Evolutionary conservation across 2,329 filamentous ascomycete genomes (phyloP).

Genomic region (Biscogniauxia marginata): DNA sequence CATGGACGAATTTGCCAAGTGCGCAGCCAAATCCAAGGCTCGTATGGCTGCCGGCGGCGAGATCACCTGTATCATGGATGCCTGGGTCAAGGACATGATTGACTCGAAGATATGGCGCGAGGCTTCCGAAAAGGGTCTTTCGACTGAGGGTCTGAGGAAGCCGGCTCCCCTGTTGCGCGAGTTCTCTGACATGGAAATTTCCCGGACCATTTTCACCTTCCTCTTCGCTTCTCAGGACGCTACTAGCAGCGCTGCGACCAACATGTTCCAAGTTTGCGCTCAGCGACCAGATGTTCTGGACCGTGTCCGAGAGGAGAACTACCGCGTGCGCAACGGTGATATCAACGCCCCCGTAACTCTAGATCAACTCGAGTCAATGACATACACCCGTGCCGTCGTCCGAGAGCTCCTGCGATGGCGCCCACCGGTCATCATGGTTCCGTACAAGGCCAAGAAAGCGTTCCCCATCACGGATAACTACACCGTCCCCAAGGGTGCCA

Average conservation of each 20-base stretch:
- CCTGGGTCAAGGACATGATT: constrained; percentile 86
- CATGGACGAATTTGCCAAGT: constrained; percentile 83
- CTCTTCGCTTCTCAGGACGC: constrained; percentile 97
- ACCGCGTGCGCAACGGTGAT: constrained; percentile 73
- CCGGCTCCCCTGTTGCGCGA: constrained; percentile 78
- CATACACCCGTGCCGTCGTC: constrained; percentile 88
- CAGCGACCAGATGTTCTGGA: constrained; percentile 91
- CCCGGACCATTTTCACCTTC: constrained; percentile 93
- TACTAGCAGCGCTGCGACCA: constrained; percentile 88
- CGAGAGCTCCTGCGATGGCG: constrained; percentile 91
- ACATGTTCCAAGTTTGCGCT: constrained; percentile 92
- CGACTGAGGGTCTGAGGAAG: constrained; percentile 71
- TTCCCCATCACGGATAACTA: constrained; percentile 88
- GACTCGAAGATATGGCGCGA: constrained; percentile 80
- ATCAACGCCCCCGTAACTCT: constrained; percentile 68
- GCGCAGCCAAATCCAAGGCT: constrained; percentile 88
- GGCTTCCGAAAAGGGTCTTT: constrained; percentile 69
- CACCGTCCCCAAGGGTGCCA: constrained; percentile 89
- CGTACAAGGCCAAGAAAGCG: constrained; percentile 89
- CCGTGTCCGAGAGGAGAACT: constrained; percentile 88
- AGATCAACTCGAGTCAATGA: constrained; percentile 84
- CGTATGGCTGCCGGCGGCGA: constrained; percentile 87
- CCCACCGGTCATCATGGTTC: constrained; percentile 95
- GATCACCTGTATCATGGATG: constrained; percentile 90
- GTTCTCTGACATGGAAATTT: constrained; percentile 88